Evolutionary conservation across 805 yeast genomes (phyloP).

Genomic region (Candida taoyuanica): DNA sequence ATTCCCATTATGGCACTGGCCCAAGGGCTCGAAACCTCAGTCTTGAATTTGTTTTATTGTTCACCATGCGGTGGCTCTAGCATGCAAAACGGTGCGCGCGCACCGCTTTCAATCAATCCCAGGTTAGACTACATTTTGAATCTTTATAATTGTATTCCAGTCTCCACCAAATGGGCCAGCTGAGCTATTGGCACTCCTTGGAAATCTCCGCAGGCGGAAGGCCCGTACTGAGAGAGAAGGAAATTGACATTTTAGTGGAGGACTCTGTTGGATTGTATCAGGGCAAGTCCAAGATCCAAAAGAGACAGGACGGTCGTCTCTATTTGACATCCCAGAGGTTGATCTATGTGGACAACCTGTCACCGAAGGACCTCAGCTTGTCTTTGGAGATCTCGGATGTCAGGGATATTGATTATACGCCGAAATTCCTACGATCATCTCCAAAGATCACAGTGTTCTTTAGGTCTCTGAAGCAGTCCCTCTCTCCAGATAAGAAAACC

Average conservation of each 20-base stretch:
- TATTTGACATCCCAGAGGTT: conserved; percentile 73
- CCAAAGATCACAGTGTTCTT: conserved; percentile 61
- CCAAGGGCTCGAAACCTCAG: too few relatives aligned
- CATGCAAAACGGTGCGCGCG: too few relatives aligned
- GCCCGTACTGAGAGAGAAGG: conserved; percentile 39
- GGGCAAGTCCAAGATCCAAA: conserved; percentile 58
- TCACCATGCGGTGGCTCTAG: too few relatives aligned
- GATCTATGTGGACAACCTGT: conserved; percentile 59
- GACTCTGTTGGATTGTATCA: conserved; percentile 71
- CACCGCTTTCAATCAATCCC: not conserved
- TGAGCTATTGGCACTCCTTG: conserved; percentile 31
- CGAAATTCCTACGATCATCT: conserved; percentile 68
- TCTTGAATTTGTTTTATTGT: too few relatives aligned
- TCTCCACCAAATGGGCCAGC: conserved; percentile 15
- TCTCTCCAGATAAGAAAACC: conserved; percentile 1
- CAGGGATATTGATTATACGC: conserved; percentile 34
- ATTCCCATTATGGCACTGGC: too few relatives aligned
- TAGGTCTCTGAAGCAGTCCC: conserved; percentile 13
- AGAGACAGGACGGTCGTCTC: conserved; percentile 69
- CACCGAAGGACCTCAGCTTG: conserved; percentile 40
- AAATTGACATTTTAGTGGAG: conserved; percentile 48
- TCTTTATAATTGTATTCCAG: too few relatives aligned
- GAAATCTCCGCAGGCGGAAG: conserved; percentile 36
- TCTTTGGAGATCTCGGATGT: conserved; percentile 43
- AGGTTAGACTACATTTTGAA: too few relatives aligned